Conservation (phyloP, 345 rosid species). For the Cardamine resedifolia region DNA sequence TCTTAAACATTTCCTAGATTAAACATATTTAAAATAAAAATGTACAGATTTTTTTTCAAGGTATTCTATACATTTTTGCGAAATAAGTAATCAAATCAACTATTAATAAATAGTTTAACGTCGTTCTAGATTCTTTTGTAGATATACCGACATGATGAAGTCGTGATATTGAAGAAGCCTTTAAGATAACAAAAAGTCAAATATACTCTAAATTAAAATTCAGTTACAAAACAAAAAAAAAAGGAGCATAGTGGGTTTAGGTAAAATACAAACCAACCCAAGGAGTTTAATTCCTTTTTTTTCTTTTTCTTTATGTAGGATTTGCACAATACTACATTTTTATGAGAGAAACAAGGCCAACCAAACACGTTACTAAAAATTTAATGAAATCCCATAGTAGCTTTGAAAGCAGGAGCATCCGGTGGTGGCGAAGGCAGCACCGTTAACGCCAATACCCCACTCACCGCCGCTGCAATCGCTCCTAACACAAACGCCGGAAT, state of each 20-base stretch:
- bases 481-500: conserved; percentile 72
- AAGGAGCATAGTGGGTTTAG: conserved; percentile 30
- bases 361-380: conserved; percentile 8
- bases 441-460: conserved; percentile 59
- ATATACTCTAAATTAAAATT: conserved; percentile 25
- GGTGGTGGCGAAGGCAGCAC: conserved; percentile 77
- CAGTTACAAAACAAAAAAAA: conserved; percentile 18
- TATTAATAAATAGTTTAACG: background rate
- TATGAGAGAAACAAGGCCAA: conserved; percentile 22
- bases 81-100: no score
- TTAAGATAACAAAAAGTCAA: conserved; percentile 21
- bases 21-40: no score
- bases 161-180: conserved; percentile 18
- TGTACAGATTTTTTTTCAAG: no score
- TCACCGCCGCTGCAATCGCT: conserved; percentile 60
- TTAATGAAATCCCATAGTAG: conserved; percentile 44
- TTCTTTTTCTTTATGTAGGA: conserved; percentile 15
- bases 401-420: conserved; percentile 39
- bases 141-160: background rate
- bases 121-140: background rate
- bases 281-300: conserved; percentile 13
- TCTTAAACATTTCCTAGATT: no score
- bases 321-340: conserved; percentile 36
- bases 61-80: no score
- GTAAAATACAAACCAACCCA: conserved; percentile 39